Evolutionary conservation across 2,329 filamentous ascomycete genomes (phyloP).

Genomic region (Hypoxylon sp.): DNA sequence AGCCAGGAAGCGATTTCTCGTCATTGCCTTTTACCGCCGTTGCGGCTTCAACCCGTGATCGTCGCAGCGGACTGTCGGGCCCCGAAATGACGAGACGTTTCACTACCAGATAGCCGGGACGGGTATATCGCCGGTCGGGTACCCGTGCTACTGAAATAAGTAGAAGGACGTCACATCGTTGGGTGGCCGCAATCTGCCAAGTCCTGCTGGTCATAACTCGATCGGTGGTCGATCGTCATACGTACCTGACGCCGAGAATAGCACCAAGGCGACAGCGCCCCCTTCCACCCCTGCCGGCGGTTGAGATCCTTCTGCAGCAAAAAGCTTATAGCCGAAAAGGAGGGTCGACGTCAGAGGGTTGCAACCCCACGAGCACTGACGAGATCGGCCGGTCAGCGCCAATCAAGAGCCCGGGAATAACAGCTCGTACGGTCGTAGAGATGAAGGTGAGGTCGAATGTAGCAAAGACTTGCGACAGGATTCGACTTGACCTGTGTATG

Average conservation of each 20-base stretch:
- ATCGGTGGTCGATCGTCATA: slow-evolving; percentile 1
- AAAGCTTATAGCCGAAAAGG: not conserved
- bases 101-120: not conserved
- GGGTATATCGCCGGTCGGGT: not conserved
- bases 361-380: too few species aligned
- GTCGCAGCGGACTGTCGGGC: too few species aligned
- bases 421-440: not conserved
- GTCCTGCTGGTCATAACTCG: not conserved
- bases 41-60: too few species aligned
- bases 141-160: not conserved
- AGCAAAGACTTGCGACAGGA: not conserved
- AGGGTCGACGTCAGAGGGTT: not conserved
- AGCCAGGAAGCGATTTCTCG: too few species aligned
- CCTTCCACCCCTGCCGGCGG: not conserved
- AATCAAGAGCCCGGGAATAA: not conserved
- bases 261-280: not conserved
- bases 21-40: too few species aligned
- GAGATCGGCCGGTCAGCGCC: too few species aligned
- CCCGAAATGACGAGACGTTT: not conserved
- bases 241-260: slow-evolving; percentile 22
- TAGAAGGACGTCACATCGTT: not conserved
- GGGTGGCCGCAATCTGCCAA: too few species aligned
- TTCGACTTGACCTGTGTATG: not conserved
- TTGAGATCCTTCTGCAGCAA: not conserved
- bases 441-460: too few species aligned